Base-by-base conservation (phyloP, 257 asterid genomes). In the Scutellaria galericulata region DNA sequence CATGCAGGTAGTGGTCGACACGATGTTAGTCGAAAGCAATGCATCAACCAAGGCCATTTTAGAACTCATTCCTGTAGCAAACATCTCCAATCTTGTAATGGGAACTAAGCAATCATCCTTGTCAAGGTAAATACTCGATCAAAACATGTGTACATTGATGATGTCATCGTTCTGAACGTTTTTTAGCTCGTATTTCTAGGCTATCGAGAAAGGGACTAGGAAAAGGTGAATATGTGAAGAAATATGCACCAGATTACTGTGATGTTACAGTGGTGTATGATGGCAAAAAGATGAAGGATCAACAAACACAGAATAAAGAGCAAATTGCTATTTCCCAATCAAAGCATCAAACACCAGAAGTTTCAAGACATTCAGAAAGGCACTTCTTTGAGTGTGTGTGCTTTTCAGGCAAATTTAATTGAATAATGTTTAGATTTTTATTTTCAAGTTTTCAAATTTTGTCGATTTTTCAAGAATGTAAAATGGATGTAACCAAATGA, bases 1-100 rank as follows among this genome's bases (percentile, higher is more conserved):
- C 37, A 53, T 65, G 72, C 76, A 91, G 96, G 86, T 91, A 35
- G 75, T 62, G 12, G 97, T 83, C 71, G 97, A 89, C 64, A 89
- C 96, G 18, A 87, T 87, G 89, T 85, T 91, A 60, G 82, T 89
- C 72, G 97, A 91, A 86, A 91, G 96, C 87, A 87, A 71, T 68
- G 83, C 89, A 73, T 68, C 89, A 45, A 77, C 83, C 37, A 89
- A 91, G 80, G 87, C 97, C 55, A 86, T 91, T 46, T 12, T 89
- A 41, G 95, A 89, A 64, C 89, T 89, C 68, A 86, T 89, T 73
- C 79, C 74, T 27, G 81, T 91, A 41, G 91, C 76, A 72, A 84
- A 85, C 60, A 84, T 87, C 75, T 82, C 88, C 41, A 68, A 54
- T 41, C 93, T 92, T 69, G 83, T 91, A 52, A 85, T 91, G 63